A percentile compares a stretch with the other conserved stretches of the same genome.
phyloP scores from a whole-genome alignment of 192 early-diverging fungal genomes.

The Backusella macrospora region DNA sequence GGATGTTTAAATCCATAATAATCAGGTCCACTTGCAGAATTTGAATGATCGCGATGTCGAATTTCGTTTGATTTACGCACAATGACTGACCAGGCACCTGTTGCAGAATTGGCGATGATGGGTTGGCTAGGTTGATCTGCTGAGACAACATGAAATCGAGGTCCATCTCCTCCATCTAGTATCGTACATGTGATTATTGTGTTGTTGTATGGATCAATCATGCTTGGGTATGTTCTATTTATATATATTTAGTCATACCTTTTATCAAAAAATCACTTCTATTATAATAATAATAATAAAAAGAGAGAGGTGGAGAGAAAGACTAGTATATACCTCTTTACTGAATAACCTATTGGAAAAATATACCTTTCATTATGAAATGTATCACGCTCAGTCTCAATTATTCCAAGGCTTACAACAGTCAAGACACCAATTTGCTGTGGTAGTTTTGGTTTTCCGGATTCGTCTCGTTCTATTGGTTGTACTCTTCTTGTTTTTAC shows the following conservation, averaged over 20 bases:
- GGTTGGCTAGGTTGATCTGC: conserved; percentile 73
- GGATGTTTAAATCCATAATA: conserved; percentile 89
- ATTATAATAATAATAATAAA: not conserved
- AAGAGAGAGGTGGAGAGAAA: not conserved
- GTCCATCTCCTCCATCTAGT: conserved; percentile 71
- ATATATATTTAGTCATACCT: not conserved
- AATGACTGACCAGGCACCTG: conserved; percentile 85
- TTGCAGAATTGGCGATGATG: conserved; percentile 76
- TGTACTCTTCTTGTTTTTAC: conserved; percentile 34
- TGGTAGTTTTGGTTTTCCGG: conserved; percentile 74
- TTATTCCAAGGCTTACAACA: conserved; percentile 65
- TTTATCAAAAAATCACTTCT: too few relatives aligned
- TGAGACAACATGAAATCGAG: conserved; percentile 78
- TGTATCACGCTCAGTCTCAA: conserved; percentile 70
- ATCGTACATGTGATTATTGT: conserved; percentile 66
- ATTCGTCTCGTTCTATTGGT: conserved; percentile 52
- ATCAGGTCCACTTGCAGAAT: conserved; percentile 85
- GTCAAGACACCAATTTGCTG: conserved; percentile 78
- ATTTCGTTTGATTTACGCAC: conserved; percentile 81
- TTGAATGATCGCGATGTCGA: conserved; percentile 74
- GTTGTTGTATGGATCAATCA: conserved; percentile 57
- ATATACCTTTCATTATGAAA: conserved; percentile 93
- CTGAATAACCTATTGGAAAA: conserved; percentile 86
- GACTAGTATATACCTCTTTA: conserved; percentile 34
- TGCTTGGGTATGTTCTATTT: conserved; percentile 65